phyloP scores from a whole-genome alignment of 139 green algal species.

The Chara braunii region DNA sequence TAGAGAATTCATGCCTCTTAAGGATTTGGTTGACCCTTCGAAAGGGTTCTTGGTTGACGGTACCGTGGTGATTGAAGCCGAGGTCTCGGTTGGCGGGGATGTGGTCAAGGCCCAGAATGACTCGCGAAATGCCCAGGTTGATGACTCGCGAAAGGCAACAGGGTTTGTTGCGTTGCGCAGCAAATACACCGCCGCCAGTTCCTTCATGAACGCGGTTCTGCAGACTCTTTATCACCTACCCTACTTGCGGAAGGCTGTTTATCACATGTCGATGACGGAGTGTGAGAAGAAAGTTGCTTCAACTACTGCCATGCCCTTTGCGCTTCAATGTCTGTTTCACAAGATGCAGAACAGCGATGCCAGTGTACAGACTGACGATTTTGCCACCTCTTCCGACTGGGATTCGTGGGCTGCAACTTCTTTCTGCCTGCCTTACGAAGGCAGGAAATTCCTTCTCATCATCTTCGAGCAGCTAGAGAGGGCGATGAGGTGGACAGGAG shows the following conservation, averaged over 20 bases:
- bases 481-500: constrained; percentile 94
- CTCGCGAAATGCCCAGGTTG: no score
- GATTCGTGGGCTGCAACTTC: constrained; percentile 62
- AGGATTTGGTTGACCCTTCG: constrained; percentile 44
- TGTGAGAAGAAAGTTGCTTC: constrained; percentile 36
- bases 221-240: constrained; percentile 89
- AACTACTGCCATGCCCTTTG: constrained; percentile 70
- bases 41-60: constrained; percentile 58
- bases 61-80: constrained; percentile 47
- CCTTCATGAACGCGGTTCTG: constrained; percentile 96
- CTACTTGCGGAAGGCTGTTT: constrained; percentile 62
- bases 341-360: constrained; percentile 73
- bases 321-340: constrained; percentile 92
- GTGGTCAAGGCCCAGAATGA: no score
- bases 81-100: constrained; percentile 57
- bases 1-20: constrained; percentile 56
- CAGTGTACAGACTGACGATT: constrained; percentile 74
- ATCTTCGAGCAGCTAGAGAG: constrained; percentile 90
- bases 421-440: constrained; percentile 96
- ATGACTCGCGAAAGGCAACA: constrained; percentile 92
- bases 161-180: constrained; percentile 86
- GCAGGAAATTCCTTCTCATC: constrained; percentile 88
- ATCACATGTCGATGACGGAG: constrained; percentile 74
- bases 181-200: constrained; percentile 92
- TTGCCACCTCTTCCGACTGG: constrained; percentile 92